Evolutionary conservation across 352 stramenopile species (phyloP).

Genomic region (Phytophthora pistaciae): DNA sequence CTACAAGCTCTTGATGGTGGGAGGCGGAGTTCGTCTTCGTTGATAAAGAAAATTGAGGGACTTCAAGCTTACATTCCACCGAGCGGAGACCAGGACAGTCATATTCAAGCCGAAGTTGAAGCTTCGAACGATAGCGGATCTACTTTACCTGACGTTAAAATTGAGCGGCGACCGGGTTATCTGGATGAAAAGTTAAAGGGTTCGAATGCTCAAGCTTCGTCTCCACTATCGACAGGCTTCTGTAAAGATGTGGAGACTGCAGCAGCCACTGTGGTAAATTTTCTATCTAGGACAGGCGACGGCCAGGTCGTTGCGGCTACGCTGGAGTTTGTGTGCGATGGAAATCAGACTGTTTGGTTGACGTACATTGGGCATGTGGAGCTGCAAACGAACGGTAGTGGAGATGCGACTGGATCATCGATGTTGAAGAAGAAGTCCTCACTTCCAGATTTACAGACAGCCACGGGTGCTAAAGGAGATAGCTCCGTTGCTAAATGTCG

Average conservation of each 20-base stretch:
- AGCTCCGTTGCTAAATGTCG: constrained; percentile 49
- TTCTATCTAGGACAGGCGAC: constrained; percentile 22
- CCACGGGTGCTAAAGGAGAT: constrained; percentile 5
- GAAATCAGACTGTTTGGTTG: constrained; percentile 49
- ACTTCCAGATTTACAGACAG: constrained; percentile 51
- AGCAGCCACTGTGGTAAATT: constrained; percentile 34
- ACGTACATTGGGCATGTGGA: constrained; percentile 39
- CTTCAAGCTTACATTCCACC: constrained; percentile 35
- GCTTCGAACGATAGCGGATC: constrained; percentile 10
- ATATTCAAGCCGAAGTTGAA: constrained; percentile 31
- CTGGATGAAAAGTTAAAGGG: constrained; percentile 4
- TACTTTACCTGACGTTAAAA: constrained; percentile 24
- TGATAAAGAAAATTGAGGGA: constrained; percentile 25
- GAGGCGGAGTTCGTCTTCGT: constrained; percentile 6
- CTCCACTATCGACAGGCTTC: constrained; percentile 15
- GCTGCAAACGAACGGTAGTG: constrained; percentile 1
- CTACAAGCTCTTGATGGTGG: constrained; percentile 16
- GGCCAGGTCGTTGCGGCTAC: constrained; percentile 23
- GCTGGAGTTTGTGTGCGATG: constrained; percentile 52
- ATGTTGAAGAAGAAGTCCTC: constrained; percentile 40
- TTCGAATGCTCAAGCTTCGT: not conserved
- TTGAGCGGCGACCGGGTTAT: constrained; percentile 28
- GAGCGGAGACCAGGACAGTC: constrained; percentile 14
- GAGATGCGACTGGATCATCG: not conserved
- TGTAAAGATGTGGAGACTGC: constrained; percentile 42